Evolutionary conservation across 192 early-diverging fungal genomes (phyloP).

Genomic region (Linnemannia exigua): DNA sequence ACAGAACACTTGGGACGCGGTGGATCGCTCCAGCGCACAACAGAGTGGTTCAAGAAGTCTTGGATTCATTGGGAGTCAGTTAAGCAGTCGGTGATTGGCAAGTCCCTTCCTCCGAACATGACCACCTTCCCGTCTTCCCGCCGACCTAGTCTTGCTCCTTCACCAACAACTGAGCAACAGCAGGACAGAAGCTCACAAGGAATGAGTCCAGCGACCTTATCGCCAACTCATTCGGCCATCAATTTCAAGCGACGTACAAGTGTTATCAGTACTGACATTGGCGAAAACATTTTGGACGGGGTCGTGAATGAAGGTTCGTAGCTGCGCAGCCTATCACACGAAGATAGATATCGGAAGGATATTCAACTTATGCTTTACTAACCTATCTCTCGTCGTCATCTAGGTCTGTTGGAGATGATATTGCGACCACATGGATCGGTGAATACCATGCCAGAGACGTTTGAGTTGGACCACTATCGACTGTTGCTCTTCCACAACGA

Average conservation of each 20-base stretch:
- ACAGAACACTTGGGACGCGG: slow-evolving; percentile 39
- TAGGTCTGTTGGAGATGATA: slow-evolving; percentile 54
- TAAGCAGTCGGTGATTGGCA: slow-evolving; percentile 38
- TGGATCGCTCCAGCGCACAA: slow-evolving; percentile 32
- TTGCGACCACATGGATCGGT: slow-evolving; percentile 32
- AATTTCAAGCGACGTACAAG: slow-evolving; percentile 35
- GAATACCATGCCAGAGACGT: slow-evolving; percentile 51
- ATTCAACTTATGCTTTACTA: background rate
- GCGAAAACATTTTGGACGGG: slow-evolving; percentile 52
- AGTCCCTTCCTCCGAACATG: background rate
- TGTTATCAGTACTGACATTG: slow-evolving; percentile 43
- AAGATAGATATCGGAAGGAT: background rate
- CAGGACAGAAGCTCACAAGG: background rate
- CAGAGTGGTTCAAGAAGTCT: slow-evolving; percentile 50
- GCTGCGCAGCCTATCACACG: background rate
- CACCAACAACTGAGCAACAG: background rate
- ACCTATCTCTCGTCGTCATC: background rate
- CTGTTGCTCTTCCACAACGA: slow-evolving; percentile 59
- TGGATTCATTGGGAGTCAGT: slow-evolving; percentile 56
- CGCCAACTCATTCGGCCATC: background rate
- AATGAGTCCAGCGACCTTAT: background rate
- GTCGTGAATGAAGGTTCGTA: slow-evolving; percentile 53
- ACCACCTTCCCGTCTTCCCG: slow-evolving; percentile 9
- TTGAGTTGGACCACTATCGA: slow-evolving; percentile 59
- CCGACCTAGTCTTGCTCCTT: background rate